phyloP scores from a whole-genome alignment of 768 basidiomycete species.

The Pulveroboletus sp. region DNA sequence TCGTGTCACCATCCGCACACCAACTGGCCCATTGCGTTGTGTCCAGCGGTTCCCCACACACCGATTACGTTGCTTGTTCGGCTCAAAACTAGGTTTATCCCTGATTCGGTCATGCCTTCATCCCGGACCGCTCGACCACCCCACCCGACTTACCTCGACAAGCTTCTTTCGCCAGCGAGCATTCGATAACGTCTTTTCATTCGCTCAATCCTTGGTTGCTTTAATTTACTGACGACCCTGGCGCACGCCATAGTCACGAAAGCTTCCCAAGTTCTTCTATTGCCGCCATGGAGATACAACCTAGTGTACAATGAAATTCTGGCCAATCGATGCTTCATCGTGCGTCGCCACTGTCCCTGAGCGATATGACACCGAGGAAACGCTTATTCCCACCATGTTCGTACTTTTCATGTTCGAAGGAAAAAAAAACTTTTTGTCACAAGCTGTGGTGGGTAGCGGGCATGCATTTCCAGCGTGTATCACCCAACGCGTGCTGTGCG shows the following conservation, averaged over 20 bases:
- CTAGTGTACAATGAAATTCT: not conserved
- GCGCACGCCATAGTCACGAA: constrained; percentile 4
- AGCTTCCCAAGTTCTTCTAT: constrained; percentile 19
- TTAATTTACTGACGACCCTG: constrained; percentile 22
- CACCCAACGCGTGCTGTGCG: constrained; percentile 20
- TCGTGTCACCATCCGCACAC: constrained; percentile 9
- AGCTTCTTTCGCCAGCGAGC: not conserved
- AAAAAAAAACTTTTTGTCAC: constrained; percentile 17
- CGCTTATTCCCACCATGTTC: constrained; percentile 5
- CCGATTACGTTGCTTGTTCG: constrained; percentile 8
- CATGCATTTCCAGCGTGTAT: constrained; percentile 27
- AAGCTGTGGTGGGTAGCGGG: constrained; percentile 17
- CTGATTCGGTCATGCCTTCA: constrained; percentile 2
- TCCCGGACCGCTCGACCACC: constrained; percentile 6
- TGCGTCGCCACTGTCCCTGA: constrained; percentile 23
- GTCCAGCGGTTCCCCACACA: constrained; percentile 9
- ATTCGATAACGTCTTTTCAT: constrained; percentile 11
- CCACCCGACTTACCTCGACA: constrained; percentile 4
- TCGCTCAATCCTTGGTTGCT: constrained; percentile 10
- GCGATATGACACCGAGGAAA: constrained; percentile 23
- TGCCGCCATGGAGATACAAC: constrained; percentile 23
- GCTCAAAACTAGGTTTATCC: constrained; percentile 1
- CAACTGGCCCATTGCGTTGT: constrained; percentile 1
- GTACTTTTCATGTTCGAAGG: constrained; percentile 1
- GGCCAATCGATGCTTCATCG: constrained; percentile 12